phyloP scores from a whole-genome alignment of 345 rosid species.

The Turritis glabra region DNA sequence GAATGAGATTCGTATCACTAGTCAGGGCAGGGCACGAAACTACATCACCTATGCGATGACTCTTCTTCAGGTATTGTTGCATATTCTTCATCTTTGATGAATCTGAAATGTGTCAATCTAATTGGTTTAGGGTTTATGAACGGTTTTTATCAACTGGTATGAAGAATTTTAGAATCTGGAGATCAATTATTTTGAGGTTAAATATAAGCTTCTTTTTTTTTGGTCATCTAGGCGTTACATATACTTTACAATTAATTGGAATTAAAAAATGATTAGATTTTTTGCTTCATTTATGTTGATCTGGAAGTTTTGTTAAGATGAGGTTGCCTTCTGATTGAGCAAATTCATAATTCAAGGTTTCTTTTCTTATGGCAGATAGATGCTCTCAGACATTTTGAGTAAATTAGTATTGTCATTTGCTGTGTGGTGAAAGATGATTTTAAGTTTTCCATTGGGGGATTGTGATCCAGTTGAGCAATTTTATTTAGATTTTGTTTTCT shows the following conservation, averaged over 20 bases:
- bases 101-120: slow-evolving; percentile 13
- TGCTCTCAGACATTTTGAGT: neutral
- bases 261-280: neutral
- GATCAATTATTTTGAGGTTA: neutral
- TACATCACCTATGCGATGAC: slow-evolving; percentile 76
- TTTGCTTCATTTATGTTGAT: neutral
- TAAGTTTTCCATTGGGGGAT: neutral
- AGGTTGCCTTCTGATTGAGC: neutral
- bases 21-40: slow-evolving; percentile 40
- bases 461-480: neutral
- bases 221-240: neutral
- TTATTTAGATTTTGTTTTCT: neutral
- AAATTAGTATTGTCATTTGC: neutral
- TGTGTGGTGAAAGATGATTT: neutral
- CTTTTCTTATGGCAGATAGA: neutral
- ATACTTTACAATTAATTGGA: neutral
- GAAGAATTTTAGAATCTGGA: neutral
- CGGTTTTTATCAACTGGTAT: neutral
- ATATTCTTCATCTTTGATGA: neutral
- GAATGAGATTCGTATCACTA: slow-evolving; percentile 47
- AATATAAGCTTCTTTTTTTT: neutral
- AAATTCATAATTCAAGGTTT: neutral
- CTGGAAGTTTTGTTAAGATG: neutral
- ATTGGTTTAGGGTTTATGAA: slow-evolving; percentile 29
- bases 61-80: slow-evolving; percentile 62